Conservation (phyloP, 169 alveolate species). For the Plasmodium berghei region DNA sequence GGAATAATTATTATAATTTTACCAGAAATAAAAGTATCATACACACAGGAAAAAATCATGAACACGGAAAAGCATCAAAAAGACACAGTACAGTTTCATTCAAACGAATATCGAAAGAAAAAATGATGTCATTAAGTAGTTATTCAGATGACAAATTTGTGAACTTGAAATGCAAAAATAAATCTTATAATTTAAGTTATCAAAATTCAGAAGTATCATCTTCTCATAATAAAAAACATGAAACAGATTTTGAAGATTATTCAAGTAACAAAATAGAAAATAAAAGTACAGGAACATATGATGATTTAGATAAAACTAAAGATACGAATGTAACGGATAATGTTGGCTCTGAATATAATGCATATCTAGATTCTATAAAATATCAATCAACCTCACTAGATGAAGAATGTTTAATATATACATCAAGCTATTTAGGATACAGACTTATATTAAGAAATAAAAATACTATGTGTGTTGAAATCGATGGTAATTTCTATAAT, state of each 20-base stretch:
- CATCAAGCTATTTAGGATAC: slow-evolving; percentile 66
- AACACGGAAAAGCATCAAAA: slow-evolving; percentile 5
- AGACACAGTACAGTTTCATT: slow-evolving; percentile 70
- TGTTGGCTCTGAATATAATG: slow-evolving; percentile 25
- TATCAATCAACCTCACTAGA: slow-evolving; percentile 75
- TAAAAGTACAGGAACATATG: slow-evolving; percentile 16
- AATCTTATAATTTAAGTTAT: slow-evolving; percentile 6
- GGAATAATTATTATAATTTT: slow-evolving; percentile 23
- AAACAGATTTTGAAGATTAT: slow-evolving; percentile 7
- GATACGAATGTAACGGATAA: slow-evolving; percentile 16
- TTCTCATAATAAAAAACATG: slow-evolving; percentile 10
- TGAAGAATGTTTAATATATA: slow-evolving; percentile 73
- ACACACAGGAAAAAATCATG: neutral
- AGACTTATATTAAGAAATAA: slow-evolving; percentile 67
- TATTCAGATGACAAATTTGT: neutral
- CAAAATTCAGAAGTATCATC: slow-evolving; percentile 15
- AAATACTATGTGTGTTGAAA: slow-evolving; percentile 73
- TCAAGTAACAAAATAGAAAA: slow-evolving; percentile 2
- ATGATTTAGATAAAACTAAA: slow-evolving; percentile 41
- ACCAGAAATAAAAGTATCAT: slow-evolving; percentile 25
- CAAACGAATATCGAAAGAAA: slow-evolving; percentile 72
- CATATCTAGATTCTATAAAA: slow-evolving; percentile 67
- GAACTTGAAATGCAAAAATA: neutral
- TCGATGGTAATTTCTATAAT: slow-evolving; percentile 58
- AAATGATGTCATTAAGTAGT: slow-evolving; percentile 19